Conservation (phyloP, 495 filamentous ascomycete species). For the Podospora australis region DNA sequence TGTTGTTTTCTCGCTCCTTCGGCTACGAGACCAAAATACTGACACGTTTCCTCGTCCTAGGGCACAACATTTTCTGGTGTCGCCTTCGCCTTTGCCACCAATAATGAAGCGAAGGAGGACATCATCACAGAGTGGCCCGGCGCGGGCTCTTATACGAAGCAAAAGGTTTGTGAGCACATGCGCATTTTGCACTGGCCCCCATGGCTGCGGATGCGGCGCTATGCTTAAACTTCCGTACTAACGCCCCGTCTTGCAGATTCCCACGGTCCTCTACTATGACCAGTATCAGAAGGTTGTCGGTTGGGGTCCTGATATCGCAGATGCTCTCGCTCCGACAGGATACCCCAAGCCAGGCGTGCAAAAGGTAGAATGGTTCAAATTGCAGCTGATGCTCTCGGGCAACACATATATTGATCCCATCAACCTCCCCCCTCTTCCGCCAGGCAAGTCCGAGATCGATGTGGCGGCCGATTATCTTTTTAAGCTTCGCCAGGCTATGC, state of each 20-base stretch:
- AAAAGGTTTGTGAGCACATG: constrained; percentile 54
- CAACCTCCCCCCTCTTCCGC: constrained; percentile 67
- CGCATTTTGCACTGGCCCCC: neutral
- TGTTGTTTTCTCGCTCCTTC: constrained; percentile 32
- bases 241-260: constrained; percentile 47
- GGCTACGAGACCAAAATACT: no score
- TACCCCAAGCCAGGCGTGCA: constrained; percentile 71
- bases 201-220: neutral
- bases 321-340: constrained; percentile 65
- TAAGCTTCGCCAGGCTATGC: constrained; percentile 69
- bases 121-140: constrained; percentile 76
- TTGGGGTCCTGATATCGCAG: constrained; percentile 71
- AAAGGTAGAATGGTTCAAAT: constrained; percentile 76
- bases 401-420: constrained; percentile 77
- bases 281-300: constrained; percentile 72
- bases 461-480: constrained; percentile 72
- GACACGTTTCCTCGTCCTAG: no score
- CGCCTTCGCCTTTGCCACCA: constrained; percentile 68
- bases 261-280: constrained; percentile 69
- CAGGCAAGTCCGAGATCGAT: constrained; percentile 72
- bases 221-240: neutral
- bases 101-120: constrained; percentile 71
- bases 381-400: constrained; percentile 69
- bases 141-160: constrained; percentile 67
- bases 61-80: constrained; percentile 72